Evolutionary conservation across 1,139 yeast species (phyloP), one percentile per base, ranked within the genome.

Genomic region (Candida glucosophila): DNA sequence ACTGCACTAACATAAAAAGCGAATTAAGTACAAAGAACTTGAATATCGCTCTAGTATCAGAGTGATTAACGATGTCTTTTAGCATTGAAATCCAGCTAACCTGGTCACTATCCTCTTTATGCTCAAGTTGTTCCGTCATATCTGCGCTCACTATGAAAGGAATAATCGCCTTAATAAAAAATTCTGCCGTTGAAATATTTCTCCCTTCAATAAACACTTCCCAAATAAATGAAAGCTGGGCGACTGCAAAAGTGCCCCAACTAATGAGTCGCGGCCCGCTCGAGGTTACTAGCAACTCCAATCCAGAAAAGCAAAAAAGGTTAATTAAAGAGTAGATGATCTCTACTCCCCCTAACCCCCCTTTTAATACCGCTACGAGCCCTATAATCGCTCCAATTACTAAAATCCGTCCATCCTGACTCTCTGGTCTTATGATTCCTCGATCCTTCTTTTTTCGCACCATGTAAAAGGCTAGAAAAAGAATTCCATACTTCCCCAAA

Each of bases 1-100:
- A 65, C 53, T 92, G 98, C 22, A 92, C 77, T 43, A 92, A 73
- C 99, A 92, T 92, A 53, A 90, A 92, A 2, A 90, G 71, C 13
- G 93, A 74, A 53, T 92, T 92, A 32, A 92, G 64, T 32, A 90
- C 51, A 26, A 92, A 55, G 44, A 90, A 92, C 34, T 83, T 80
- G 49, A 90, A 88, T 19, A 92, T 92, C 18, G 94, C 86, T 36
- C 82, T 65, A 1, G 96, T 86, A 39, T 86, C 96, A 14, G 72
- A 60, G 40, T 86, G 78, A 22, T 54, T 45, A 27, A 76, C 57
- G 24, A 79, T 45, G 38, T 76, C 58, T 18, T 37, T 41, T 13
- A 57, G 27, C 3, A 55, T 45, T 3, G 55, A 42, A n/a, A n/a
- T n/a, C n/a, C n/a, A n/a, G n/a, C n/a, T n/a, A n/a, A n/a, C n/a